Evolutionary conservation across 106 monocot genomes (phyloP), one percentile per base, ranked within the genome.

Genomic region (Chionographis japonica): DNA sequence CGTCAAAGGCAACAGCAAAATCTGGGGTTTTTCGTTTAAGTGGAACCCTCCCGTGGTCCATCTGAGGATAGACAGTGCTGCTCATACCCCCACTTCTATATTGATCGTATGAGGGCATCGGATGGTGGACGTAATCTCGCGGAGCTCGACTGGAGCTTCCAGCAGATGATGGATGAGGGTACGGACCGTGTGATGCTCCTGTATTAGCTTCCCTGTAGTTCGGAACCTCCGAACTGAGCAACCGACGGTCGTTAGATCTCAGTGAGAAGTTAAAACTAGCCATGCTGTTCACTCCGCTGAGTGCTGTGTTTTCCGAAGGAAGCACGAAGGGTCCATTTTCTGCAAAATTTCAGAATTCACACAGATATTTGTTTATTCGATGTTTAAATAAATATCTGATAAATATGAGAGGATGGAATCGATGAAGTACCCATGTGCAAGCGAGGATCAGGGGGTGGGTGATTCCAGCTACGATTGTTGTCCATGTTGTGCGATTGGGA

Each of bases 1-100:
- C 16, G 54, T 66, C 75, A 20, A 20, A 58, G 1, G 56, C 51
- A 6, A 17, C 37, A 4, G 73, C 11, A 3, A 67, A n/a, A 54
- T 58, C 37, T 4, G 77, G 74, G 18, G 6, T 61, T 51, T 81
- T 85, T 54, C 78, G 69, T 67, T 75, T 85, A 38, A 51, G 60
- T 54, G 52, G 7, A 7, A 56, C 43, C 58, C 58, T 74, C 14
- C 52, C 63, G 56, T 42, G 15, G 3, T 70, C 74, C 38, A 54
- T 46, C 35, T 41, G 62, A 16, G 72, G 59, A 46, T 73, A 54
- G 4, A 49, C 14, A 37, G 60, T 60, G 49, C 43, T 60, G 19
- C 66, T 46, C 12, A 40, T 42, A 65, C 61, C 50, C 51, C 68
- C 42, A 74, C 40, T 40, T 37, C 36, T n/a, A 14, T 37, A 13